phyloP scores from a whole-genome alignment of 257 asterid genomes.

The Nicotiana obtusifolia region DNA sequence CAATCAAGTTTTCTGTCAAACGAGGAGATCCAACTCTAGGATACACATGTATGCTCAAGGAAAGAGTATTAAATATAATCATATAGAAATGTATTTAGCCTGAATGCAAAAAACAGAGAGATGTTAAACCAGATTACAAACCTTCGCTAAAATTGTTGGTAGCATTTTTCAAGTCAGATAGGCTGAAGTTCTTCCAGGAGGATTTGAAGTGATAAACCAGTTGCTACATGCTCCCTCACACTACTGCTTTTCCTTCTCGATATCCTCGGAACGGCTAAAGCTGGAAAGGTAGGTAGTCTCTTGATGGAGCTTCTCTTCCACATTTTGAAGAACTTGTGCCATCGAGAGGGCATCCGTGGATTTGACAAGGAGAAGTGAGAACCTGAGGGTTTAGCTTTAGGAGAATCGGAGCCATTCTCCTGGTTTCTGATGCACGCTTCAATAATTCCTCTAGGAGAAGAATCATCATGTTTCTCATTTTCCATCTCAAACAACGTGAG shows the following conservation, averaged over 20 bases:
- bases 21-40: not conserved
- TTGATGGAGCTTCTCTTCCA: slow-evolving; percentile 37
- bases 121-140: slow-evolving; percentile 2
- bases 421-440: slow-evolving; percentile 17
- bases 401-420: slow-evolving; percentile 15
- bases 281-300: slow-evolving; percentile 31
- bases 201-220: slow-evolving; percentile 20
- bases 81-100: not conserved
- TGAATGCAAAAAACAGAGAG: not conserved
- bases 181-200: slow-evolving; percentile 47
- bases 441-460: slow-evolving; percentile 29
- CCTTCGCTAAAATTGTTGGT: slow-evolving; percentile 60
- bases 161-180: slow-evolving; percentile 37
- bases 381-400: not conserved
- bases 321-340: slow-evolving; percentile 36
- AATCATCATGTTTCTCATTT: slow-evolving; percentile 16
- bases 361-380: not conserved
- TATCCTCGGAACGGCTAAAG: slow-evolving; percentile 25
- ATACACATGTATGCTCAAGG: not conserved
- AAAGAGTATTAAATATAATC: too few relatives aligned
- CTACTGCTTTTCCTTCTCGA: slow-evolving; percentile 30
- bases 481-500: slow-evolving; percentile 32
- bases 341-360: slow-evolving; percentile 24
- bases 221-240: slow-evolving; percentile 17
- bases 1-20: slow-evolving; percentile 53